Conservation (phyloP, 2,329 filamentous ascomycete species). For the Calonectria pteridis region DNA sequence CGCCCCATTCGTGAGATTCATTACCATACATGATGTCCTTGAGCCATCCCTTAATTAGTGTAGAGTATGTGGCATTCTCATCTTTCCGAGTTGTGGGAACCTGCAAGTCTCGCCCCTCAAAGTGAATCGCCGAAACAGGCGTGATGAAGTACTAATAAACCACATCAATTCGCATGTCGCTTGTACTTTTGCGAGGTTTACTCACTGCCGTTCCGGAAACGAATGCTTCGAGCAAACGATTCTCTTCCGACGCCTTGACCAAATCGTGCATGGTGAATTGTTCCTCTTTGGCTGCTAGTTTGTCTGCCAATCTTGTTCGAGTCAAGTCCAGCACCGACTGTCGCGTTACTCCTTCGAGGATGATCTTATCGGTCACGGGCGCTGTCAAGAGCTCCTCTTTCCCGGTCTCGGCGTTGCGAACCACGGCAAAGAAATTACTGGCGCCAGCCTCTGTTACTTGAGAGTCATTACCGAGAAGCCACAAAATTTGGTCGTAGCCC, state of each 20-base stretch:
- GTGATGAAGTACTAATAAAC: constrained; percentile 26
- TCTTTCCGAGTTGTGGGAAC: neutral
- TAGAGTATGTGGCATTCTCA: neutral
- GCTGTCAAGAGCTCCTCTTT: constrained; percentile 74
- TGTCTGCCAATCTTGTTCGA: constrained; percentile 32
- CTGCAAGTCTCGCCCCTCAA: constrained; percentile 13
- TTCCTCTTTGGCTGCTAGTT: constrained; percentile 52
- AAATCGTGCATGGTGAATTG: constrained; percentile 73
- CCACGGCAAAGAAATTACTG: constrained; percentile 77
- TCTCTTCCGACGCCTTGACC: constrained; percentile 66
- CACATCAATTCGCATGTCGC: neutral
- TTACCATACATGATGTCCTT: constrained; percentile 30
- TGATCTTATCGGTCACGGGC: constrained; percentile 69
- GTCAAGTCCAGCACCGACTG: constrained; percentile 72
- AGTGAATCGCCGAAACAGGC: constrained; percentile 21
- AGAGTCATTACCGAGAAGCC: constrained; percentile 74
- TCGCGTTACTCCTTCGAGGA: constrained; percentile 76
- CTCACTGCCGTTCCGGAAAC: constrained; percentile 73
- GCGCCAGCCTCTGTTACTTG: constrained; percentile 55
- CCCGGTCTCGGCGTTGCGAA: constrained; percentile 59
- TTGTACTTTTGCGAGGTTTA: constrained; percentile 11
- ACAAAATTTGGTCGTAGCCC: constrained; percentile 62
- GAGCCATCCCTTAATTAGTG: constrained; percentile 20
- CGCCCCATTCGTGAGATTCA: constrained; percentile 26
- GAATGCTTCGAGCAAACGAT: constrained; percentile 74